Evolutionary conservation across 352 stramenopile genomes (phyloP), one percentile per base, ranked within the genome.

Genomic region (Bremia lactucae): DNA sequence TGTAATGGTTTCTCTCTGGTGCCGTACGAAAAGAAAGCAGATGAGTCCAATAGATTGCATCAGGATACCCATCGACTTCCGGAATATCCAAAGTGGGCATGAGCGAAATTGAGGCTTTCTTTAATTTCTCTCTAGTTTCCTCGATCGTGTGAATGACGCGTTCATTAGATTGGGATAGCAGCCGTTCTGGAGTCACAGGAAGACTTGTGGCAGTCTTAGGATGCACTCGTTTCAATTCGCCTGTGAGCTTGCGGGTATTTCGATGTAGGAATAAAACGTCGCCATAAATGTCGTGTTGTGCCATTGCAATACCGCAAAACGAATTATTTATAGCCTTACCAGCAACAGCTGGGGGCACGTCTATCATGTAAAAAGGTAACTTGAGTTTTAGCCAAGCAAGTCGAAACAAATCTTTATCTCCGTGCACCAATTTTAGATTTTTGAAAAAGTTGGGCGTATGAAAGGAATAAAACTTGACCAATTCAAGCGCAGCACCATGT

Each of bases 11-110:
- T 4, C 55, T 47, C 13, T 37, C 59, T 1, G 62, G 67, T 18
- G 56, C 72, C 20, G 60, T 68, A 37, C 75, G 71, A 54, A 88
- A 77, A 14, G 67, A 65, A 37, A 78, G 39, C 35, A 89, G 26
- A 31, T 87, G 73, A 4, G 77, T 86, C 67, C 73, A 83, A 39
- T 82, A 68, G n/a, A 60, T 51, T 16, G 69, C 60, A 22, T 81
- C 68, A 16, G 61, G 48, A 26, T 59, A 55, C 20, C 55, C 38
- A 43, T 67, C 62, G 6, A 19, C 14, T 13, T 62, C 50, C 5
- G 35, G 42, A 2, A 42, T n/a, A 13, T 64, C 49, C 15, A 64
- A 20, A 11, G 49, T 59, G 20, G 49, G 54, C 23, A 38, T n/a
- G 3, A 39, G 39, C 23, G 49, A 50, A 8, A 36, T 15, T 11